Conservation (phyloP, 306 rosid genomes). For the Malus sieversii region DNA sequence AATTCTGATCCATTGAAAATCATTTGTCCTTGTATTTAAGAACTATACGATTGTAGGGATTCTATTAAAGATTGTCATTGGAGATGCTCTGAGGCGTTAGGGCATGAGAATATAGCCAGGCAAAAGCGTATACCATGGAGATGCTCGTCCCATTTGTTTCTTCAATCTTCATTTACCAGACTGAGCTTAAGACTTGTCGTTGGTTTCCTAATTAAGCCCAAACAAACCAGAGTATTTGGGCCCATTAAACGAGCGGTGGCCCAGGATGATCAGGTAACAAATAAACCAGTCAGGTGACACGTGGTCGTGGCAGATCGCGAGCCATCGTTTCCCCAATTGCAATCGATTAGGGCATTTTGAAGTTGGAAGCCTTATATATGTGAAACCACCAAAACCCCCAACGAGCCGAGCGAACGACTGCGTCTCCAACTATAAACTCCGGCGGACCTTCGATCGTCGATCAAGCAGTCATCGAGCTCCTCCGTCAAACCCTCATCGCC, state of each 20-base stretch:
- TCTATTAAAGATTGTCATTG: no score
- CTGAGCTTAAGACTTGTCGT: no score
- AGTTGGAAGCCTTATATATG: conserved; percentile 3
- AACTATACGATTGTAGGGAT: no score
- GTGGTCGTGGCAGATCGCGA: background rate
- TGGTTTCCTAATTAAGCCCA: no score
- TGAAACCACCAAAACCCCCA: background rate
- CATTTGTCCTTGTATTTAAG: no score
- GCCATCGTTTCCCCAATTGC: background rate
- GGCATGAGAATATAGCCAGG: background rate
- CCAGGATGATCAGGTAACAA: background rate
- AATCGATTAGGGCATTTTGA: conserved; percentile 11
- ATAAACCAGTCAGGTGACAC: background rate
- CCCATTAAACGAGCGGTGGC: background rate
- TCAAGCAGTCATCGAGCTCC: background rate
- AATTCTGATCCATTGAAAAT: no score
- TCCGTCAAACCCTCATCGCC: background rate
- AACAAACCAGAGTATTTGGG: background rate
- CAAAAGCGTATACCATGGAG: no score
- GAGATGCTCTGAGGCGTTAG: no score
- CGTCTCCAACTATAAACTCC: background rate
- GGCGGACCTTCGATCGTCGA: background rate
- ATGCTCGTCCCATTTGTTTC: background rate
- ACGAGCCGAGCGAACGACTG: conserved; percentile 1
- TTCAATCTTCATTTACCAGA: background rate